These are phyloP conservation scores for Bolboschoenoplectus hybrid DNA, from an alignment of 202 grass and related monocot genomes.

Conservation along the genomic window DNA sequence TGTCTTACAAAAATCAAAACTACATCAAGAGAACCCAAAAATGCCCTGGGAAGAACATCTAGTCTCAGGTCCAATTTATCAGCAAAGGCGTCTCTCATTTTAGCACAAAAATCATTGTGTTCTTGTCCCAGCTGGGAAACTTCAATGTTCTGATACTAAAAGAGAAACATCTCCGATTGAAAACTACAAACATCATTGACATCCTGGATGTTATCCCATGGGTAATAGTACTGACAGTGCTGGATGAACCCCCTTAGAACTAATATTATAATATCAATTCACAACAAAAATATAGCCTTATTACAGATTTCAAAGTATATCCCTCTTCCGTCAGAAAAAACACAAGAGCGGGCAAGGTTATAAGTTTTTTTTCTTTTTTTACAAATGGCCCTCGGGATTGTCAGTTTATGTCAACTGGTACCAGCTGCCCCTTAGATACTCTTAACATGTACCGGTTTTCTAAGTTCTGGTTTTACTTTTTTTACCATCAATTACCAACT, in stretches of 20 bases:
- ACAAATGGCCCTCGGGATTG: not conserved
- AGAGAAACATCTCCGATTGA: constrained; percentile 38
- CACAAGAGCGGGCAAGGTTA: not conserved
- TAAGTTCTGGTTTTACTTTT: not conserved
- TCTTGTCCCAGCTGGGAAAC: constrained; percentile 15
- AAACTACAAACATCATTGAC: constrained; percentile 33
- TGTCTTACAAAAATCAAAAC: constrained; percentile 12
- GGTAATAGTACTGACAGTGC: not conserved
- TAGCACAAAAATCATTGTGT: constrained; percentile 23
- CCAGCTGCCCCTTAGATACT: not conserved
- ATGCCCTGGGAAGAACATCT: constrained; percentile 7
- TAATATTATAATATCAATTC: not conserved
- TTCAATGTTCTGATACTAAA: constrained; percentile 24
- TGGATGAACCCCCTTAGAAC: not conserved
- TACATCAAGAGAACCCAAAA: not conserved
- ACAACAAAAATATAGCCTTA: not conserved
- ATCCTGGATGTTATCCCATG: constrained; percentile 14
- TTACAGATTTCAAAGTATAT: not conserved
- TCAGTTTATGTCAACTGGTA: not conserved
- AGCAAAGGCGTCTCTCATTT: constrained; percentile 22
- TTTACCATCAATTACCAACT: constrained; percentile 12
- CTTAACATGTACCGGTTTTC: not conserved
- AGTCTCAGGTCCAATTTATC: constrained; percentile 31
- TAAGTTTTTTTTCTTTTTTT: not conserved
- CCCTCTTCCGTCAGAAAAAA: not conserved